These are phyloP conservation scores for Emiliania huxleyi DNA, from an alignment of 78 protist species.

Conservation along the genomic window DNA sequence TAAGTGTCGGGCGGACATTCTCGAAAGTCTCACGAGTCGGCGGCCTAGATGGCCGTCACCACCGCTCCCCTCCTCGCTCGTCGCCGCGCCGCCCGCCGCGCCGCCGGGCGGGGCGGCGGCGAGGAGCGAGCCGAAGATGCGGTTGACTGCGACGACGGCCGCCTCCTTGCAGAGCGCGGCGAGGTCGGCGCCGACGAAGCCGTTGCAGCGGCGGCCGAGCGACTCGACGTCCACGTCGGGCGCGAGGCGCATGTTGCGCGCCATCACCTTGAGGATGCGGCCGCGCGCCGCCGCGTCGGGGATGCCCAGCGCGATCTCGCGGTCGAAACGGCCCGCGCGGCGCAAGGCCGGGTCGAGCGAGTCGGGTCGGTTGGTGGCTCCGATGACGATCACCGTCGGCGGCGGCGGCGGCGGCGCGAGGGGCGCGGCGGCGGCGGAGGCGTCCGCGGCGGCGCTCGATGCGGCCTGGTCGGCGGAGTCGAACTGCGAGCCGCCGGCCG, in stretches of 20 bases:
- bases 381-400: background rate
- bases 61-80: no score
- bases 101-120: slow-evolving; percentile 27
- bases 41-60: no score
- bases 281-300: slow-evolving; percentile 78
- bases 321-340: slow-evolving; percentile 93
- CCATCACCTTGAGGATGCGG: background rate
- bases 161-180: slow-evolving; percentile 87
- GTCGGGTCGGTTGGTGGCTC: slow-evolving; percentile 82
- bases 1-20: no score
- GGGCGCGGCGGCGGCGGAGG: no score
- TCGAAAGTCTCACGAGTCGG: no score
- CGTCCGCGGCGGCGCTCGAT: background rate
- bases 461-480: background rate
- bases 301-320: slow-evolving; percentile 57
- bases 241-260: background rate
- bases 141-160: slow-evolving; percentile 73
- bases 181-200: slow-evolving; percentile 88
- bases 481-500: background rate
- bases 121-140: slow-evolving; percentile 56
- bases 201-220: background rate
- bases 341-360: slow-evolving; percentile 92
- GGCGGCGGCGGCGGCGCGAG: no score
- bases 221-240: background rate
- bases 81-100: no score